Base-by-base conservation (phyloP, 176 grass and related monocot genomes). In the Bolboschoenus planiculmis region DNA sequence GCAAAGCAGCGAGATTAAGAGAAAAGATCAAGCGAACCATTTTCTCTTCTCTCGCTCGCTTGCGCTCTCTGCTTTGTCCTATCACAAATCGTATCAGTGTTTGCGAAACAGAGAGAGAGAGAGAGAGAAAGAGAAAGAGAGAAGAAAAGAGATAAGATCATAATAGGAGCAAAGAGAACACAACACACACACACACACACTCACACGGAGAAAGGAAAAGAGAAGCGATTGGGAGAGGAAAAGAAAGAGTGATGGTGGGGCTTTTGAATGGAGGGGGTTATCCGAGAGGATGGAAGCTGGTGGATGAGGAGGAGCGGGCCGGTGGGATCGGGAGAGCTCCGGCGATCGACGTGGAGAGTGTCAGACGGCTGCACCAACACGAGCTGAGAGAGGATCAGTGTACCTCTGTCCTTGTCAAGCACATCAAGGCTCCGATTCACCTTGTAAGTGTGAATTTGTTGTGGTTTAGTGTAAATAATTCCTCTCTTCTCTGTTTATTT, bases 341-440 rank as follows among this genome's bases (percentile, higher is more conserved):
- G 61, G 78, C 54, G 56, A 48, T 73, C 37, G 89, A 90, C 84
- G 59, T 82, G 43, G 91, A 94, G 23, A 74, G 88, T 75, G 86
- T 90, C 66, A 79, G 94, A 43, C 83, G 86, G 85, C 89, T 94
- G 10, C 94, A 97, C 78, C 81, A 80, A 29, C 94, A 94, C 62
- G 85, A 87, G 10, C 86, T 84, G 10, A 91, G 46, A 13, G 89
- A 90, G 58, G 83, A 97, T 75, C 94, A 97, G 91, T 97, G 94
- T 85, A 90, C 68, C 55, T 93, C 94, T 2, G 78, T 81, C 7
- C 88, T 97, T 66, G 84, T 91, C 54, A 94, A 92, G 74, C 94
- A 86, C 84, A 92, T 97, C 84, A 81, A 92, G 36, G 90, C 94
- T 42, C 94, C 94, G 53, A 80, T 97, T 14, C 94, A 94, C 55